phyloP scores from a whole-genome alignment of 2,329 filamentous ascomycete genomes.

The Zalaria sp. region DNA sequence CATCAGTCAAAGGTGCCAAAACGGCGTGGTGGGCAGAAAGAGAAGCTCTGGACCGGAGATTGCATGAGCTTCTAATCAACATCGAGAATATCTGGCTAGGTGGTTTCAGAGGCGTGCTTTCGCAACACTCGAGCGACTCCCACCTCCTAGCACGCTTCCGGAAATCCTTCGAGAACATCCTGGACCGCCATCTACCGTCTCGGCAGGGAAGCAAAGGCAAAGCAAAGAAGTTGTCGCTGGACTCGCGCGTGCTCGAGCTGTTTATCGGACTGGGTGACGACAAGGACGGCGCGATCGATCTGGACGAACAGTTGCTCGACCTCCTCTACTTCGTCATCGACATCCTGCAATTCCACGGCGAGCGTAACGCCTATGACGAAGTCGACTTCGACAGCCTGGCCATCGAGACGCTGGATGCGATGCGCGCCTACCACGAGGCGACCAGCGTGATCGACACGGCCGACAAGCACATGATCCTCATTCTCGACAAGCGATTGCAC shows the following conservation, averaged over 20 bases:
- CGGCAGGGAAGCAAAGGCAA: constrained; percentile 45
- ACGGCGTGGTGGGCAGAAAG: constrained; percentile 83
- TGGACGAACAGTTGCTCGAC: constrained; percentile 84
- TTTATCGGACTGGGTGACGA: constrained; percentile 77
- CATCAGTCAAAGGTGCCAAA: constrained; percentile 60
- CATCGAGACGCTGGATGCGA: constrained; percentile 71
- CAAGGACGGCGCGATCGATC: constrained; percentile 50
- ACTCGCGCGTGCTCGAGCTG: constrained; percentile 62
- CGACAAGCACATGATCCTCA: constrained; percentile 62
- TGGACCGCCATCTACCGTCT: constrained; percentile 78
- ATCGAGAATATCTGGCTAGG: constrained; percentile 92
- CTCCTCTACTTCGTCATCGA: constrained; percentile 93
- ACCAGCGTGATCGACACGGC: constrained; percentile 18
- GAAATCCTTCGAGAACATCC: constrained; percentile 59
- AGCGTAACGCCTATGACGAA: constrained; percentile 93
- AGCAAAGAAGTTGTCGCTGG: constrained; percentile 36
- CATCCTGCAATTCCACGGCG: constrained; percentile 90
- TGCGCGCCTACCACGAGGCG: constrained; percentile 59
- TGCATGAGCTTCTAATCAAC: constrained; percentile 66
- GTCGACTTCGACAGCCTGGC: constrained; percentile 90
- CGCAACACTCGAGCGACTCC: constrained; percentile 49
- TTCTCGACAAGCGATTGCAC: constrained; percentile 84
- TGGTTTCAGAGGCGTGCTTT: constrained; percentile 90
- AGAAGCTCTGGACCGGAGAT: constrained; percentile 60
- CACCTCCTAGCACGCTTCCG: constrained; percentile 62